Evolutionary conservation across 2,329 filamentous ascomycete species (phyloP), one percentile per base, ranked within the genome.

Genomic region (Xylariaceae sp.): DNA sequence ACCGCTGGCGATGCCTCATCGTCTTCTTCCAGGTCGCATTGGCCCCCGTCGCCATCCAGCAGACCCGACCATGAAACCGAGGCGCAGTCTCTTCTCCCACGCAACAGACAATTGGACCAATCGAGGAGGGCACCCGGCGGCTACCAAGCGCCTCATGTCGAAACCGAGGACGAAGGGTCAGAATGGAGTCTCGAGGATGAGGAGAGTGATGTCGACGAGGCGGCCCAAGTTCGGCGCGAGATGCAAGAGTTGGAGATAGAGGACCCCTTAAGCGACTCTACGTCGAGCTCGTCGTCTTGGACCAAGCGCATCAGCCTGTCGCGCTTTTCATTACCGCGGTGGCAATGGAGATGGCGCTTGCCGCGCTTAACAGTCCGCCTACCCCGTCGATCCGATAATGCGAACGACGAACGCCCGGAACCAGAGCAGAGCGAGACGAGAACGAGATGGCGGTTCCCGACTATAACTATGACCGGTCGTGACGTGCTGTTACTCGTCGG

Each of bases 201-300:
- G 63, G 73, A 69, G 63, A 74, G 75, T 72, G 74, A 76, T 26
- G 73, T 71, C 19, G 74, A 74, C 37, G 67, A 70, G 49, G 74
- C 74, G 46, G 83, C 81, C 30, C 83, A 85, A 58, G 79, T 94
- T 63, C 84, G 89, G 58, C 81, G 87, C 61, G 89, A 94, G 72
- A 86, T 97, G 75, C 84, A 95, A 67, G 88, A 96, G 79, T 85
- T 95, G 80, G 90, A 95, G 62, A 83, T 95, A 40, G 81, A 90
- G 64, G 90, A 95, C 62, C 83, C 84, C 26, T 66, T 73, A 19
- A 70, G 73, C 46, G 67, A 70, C 54, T 63, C 72, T 57, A 47
- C 39, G 13, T 55, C 62, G n/a, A 63, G 58, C 45, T 60, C 63
- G 3, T 76, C 75, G 21, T 67, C 74, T 49, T 83, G 79, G 76